These are phyloP conservation scores for Fusarium multiceps DNA, from an alignment of 2,329 filamentous ascomycete species.

Conservation along the genomic window DNA sequence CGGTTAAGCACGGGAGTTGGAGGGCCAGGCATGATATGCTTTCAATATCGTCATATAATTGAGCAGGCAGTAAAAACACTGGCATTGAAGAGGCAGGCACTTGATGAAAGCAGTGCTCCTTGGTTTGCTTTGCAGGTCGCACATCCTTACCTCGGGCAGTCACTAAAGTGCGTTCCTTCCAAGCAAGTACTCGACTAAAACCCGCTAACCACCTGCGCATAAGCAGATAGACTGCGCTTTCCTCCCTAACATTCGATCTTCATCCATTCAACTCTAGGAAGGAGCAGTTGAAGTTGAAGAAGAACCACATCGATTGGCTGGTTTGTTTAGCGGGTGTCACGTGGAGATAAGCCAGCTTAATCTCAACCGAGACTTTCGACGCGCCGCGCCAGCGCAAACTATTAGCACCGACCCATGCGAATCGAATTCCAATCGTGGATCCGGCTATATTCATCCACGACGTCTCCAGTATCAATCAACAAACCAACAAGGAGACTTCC, in stretches of 20 bases:
- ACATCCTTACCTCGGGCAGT: neutral
- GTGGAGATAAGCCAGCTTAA: conserved; percentile 29
- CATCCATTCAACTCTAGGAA: neutral
- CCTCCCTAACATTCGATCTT: neutral
- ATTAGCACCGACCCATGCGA: conserved; percentile 33
- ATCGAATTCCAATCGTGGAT: conserved; percentile 30
- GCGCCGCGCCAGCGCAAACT: conserved; percentile 37
- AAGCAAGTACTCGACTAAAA: neutral
- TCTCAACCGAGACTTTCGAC: conserved; percentile 30
- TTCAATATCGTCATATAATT: neutral
- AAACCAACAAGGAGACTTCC: neutral
- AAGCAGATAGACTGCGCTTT: neutral
- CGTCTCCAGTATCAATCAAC: conserved; percentile 11
- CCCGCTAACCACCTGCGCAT: neutral
- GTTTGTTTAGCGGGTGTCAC: conserved; percentile 3
- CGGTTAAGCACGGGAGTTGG: conserved; percentile 48
- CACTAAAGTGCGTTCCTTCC: neutral
- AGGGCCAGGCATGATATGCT: conserved; percentile 42
- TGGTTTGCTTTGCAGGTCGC: neutral
- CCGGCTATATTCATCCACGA: conserved; percentile 23
- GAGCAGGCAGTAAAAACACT: neutral
- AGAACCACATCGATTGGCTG: conserved; percentile 14
- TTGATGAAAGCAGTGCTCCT: neutral
- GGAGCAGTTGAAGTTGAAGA: conserved; percentile 29
- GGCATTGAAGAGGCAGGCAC: neutral